A percentile compares a stretch with the other conserved stretches of the same genome.
Evolutionary conservation across 371 early-diverging fungal genomes (phyloP).

Genomic region (Smittium culicis): DNA sequence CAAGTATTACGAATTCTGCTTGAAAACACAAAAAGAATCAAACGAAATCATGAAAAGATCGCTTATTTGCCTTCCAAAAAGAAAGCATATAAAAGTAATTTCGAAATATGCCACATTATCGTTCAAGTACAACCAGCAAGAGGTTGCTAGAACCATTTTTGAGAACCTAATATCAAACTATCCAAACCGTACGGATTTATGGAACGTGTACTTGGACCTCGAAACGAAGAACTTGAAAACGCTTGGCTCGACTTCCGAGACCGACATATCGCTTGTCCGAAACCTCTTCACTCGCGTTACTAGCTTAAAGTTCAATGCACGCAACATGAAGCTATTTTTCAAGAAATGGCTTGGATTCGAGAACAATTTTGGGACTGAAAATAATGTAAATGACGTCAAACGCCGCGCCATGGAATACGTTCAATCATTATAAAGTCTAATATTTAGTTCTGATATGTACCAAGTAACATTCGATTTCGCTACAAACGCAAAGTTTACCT

Average conservation of each 20-base stretch:
- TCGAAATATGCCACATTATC: conserved; percentile 87
- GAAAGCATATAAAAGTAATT: conserved; percentile 76
- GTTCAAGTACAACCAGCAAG: conserved; percentile 83
- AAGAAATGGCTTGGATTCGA: conserved; percentile 93
- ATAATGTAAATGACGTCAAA: conserved; percentile 72
- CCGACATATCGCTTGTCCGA: conserved; percentile 32
- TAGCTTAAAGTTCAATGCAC: conserved; percentile 74
- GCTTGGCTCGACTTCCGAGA: neutral
- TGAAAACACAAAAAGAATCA: conserved; percentile 55
- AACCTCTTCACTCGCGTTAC: conserved; percentile 80
- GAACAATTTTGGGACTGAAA: conserved; percentile 52
- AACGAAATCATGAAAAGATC: conserved; percentile 63
- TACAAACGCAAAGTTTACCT: too few relatives aligned
- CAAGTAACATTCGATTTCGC: too few relatives aligned
- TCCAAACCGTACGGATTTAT: conserved; percentile 87
- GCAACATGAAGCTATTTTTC: conserved; percentile 96
- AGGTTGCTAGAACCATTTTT: conserved; percentile 89
- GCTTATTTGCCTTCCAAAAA: conserved; percentile 70
- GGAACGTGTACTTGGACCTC: conserved; percentile 91
- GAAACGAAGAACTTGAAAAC: conserved; percentile 49
- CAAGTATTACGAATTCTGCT: conserved; percentile 57
- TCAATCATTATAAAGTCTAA: conserved; percentile 36
- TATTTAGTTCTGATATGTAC: too few relatives aligned
- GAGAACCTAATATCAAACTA: conserved; percentile 83
- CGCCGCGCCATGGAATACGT: conserved; percentile 73